Percentiles rank a stretch among this genome's conserved stretches.
Conservation (phyloP, 805 yeast genomes). For the Teunomyces pallodes region DNA sequence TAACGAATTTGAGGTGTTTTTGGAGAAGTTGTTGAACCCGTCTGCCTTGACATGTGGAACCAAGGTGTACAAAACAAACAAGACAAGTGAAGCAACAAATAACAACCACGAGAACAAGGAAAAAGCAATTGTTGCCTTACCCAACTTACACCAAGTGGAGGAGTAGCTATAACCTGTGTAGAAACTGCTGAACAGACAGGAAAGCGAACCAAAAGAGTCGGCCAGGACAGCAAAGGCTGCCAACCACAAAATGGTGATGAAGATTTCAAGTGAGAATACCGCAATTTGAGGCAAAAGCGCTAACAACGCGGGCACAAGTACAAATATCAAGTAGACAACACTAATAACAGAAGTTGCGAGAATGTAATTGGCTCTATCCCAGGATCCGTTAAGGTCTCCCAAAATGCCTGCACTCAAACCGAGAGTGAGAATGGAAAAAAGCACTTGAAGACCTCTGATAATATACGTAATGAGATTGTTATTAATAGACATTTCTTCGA, state of each 20-base stretch:
- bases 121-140: constrained; percentile 22
- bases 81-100: constrained; percentile 15
- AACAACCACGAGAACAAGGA: constrained; percentile 20
- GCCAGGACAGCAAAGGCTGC: constrained; percentile 21
- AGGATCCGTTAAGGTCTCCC: neutral
- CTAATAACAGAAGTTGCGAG: constrained; percentile 13
- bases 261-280: constrained; percentile 13
- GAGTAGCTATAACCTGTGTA: constrained; percentile 3
- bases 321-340: constrained; percentile 1
- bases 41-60: constrained; percentile 12
- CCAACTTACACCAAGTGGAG: constrained; percentile 14
- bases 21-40: neutral
- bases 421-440: constrained; percentile 14
- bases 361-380: constrained; percentile 8
- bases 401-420: constrained; percentile 15
- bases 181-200: constrained; percentile 5
- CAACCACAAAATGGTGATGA: constrained; percentile 21
- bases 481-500: neutral
- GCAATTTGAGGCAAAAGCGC: constrained; percentile 10
- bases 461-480: neutral
- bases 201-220: constrained; percentile 14
- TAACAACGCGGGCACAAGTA: constrained; percentile 9
- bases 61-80: constrained; percentile 14
- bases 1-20: neutral
- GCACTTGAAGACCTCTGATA: constrained; percentile 11